phyloP scores from a whole-genome alignment of 192 early-diverging fungal genomes.

The Podila epicladia region DNA sequence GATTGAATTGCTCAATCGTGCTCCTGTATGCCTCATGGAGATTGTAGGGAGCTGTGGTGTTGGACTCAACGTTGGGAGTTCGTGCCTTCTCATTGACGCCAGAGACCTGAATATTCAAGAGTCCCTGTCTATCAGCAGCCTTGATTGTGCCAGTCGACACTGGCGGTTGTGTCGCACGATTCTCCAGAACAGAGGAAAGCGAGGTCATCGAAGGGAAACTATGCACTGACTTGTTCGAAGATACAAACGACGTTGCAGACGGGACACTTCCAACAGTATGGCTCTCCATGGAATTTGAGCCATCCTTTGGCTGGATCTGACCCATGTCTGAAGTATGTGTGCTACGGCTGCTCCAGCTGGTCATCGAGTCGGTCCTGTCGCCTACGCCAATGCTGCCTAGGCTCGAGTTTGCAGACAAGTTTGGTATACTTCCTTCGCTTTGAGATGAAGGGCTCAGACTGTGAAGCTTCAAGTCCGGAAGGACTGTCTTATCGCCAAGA shows the following conservation, averaged over 20 bases:
- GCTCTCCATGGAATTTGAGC: background rate
- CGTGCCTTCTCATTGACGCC: background rate
- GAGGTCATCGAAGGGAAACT: conserved; percentile 6
- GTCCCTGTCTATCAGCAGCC: conserved; percentile 10
- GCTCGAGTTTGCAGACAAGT: background rate
- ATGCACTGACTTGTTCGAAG: conserved; percentile 1
- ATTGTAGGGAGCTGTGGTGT: conserved; percentile 16
- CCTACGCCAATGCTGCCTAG: background rate
- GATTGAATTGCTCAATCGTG: conserved; percentile 43
- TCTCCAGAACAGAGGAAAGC: background rate
- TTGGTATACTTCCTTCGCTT: background rate
- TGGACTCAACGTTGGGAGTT: background rate
- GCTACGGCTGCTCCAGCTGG: background rate
- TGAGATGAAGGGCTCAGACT: background rate
- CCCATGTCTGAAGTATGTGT: background rate
- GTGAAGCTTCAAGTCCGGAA: background rate
- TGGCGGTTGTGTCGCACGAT: background rate
- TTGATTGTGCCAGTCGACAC: background rate
- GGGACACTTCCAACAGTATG: background rate
- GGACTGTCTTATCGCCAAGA: conserved; percentile 6
- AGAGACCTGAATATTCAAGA: conserved; percentile 7
- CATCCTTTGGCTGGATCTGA: too few species aligned
- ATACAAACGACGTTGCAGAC: background rate
- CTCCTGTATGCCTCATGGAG: conserved; percentile 32
- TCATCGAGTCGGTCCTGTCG: background rate